Conservation (phyloP, 2,329 filamentous ascomycete species). For the Penicillium sp. region DNA sequence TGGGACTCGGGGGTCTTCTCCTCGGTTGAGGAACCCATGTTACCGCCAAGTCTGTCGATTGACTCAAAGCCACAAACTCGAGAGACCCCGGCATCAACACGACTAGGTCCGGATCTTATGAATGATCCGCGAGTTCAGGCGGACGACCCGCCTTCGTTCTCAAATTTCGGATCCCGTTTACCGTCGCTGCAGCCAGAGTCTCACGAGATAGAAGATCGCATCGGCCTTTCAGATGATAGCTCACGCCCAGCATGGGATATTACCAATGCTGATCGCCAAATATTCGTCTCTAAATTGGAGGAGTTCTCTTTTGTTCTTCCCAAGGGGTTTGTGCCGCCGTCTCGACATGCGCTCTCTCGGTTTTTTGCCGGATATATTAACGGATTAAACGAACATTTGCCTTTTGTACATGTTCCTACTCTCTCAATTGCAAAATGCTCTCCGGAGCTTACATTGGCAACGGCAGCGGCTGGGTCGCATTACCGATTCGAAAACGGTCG, state of each 20-base stretch:
- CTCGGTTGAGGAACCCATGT: slow-evolving; percentile 45
- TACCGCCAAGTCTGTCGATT: slow-evolving; percentile 41
- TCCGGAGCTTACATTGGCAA: slow-evolving; percentile 55
- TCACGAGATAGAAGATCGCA: slow-evolving; percentile 49
- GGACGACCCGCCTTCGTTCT: slow-evolving; percentile 51
- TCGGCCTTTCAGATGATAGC: slow-evolving; percentile 47
- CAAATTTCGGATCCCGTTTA: slow-evolving; percentile 53
- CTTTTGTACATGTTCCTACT: slow-evolving; percentile 57
- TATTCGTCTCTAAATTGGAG: slow-evolving; percentile 50
- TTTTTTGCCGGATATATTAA: slow-evolving; percentile 58
- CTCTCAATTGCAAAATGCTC: slow-evolving; percentile 50
- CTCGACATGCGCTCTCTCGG: slow-evolving; percentile 52
- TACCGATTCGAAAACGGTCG: slow-evolving; percentile 54
- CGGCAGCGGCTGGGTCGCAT: slow-evolving; percentile 56
- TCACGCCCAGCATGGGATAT: slow-evolving; percentile 52
- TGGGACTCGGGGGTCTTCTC: slow-evolving; percentile 55
- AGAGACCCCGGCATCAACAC: slow-evolving; percentile 32
- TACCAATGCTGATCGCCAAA: slow-evolving; percentile 50
- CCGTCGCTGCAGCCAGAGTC: slow-evolving; percentile 53
- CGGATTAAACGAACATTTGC: slow-evolving; percentile 56
- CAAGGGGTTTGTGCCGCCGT: slow-evolving; percentile 53
- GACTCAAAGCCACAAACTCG: slow-evolving; percentile 40
- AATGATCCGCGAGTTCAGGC: slow-evolving; percentile 41
- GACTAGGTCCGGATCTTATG: slow-evolving; percentile 46
- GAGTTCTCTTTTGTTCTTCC: slow-evolving; percentile 53